phyloP scores from a whole-genome alignment of 1,284 basidiomycete species.

The Farysia itapuensis region DNA sequence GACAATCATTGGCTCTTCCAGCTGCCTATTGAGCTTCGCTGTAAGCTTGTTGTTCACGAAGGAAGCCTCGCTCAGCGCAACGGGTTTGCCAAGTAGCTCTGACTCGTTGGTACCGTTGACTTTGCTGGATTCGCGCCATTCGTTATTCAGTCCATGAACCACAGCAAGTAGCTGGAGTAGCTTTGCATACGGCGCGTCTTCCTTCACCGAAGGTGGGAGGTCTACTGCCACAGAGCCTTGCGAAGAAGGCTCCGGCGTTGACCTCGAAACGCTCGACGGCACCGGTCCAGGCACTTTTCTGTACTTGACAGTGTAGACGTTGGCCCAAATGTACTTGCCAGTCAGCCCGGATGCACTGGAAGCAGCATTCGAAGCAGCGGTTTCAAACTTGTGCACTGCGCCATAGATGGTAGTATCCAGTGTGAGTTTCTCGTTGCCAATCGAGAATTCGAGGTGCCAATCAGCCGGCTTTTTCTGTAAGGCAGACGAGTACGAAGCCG shows the following conservation, averaged over 20 bases:
- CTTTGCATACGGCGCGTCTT: conserved; percentile 81
- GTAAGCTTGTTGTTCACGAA: conserved; percentile 98
- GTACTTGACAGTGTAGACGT: conserved; percentile 86
- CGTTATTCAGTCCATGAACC: conserved; percentile 75
- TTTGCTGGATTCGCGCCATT: conserved; percentile 62
- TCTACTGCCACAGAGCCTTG: conserved; percentile 14
- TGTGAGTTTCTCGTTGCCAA: conserved; percentile 80
- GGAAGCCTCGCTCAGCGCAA: conserved; percentile 69
- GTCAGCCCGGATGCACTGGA: conserved; percentile 3
- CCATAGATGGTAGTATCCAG: conserved; percentile 92
- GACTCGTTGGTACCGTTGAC: conserved; percentile 7
- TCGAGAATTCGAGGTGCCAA: conserved; percentile 94
- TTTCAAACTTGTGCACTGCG: conserved; percentile 85
- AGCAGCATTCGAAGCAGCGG: conserved; percentile 42
- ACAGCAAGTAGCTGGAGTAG: conserved; percentile 87
- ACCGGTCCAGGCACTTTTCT: conserved; percentile 85
- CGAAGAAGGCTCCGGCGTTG: conserved; percentile 42
- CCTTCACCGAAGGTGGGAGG: conserved; percentile 73
- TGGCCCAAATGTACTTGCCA: conserved; percentile 75
- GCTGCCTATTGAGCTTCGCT: conserved; percentile 93
- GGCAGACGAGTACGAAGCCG: conserved; percentile 84
- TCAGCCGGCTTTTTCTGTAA: conserved; percentile 87
- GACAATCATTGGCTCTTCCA: conserved; percentile 98
- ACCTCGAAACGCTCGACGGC: conserved; percentile 56
- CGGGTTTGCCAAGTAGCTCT: conserved; percentile 10